Evolutionary conservation across 768 basidiomycete genomes (phyloP).

Genomic region (Xerocomellus chrysenteron): DNA sequence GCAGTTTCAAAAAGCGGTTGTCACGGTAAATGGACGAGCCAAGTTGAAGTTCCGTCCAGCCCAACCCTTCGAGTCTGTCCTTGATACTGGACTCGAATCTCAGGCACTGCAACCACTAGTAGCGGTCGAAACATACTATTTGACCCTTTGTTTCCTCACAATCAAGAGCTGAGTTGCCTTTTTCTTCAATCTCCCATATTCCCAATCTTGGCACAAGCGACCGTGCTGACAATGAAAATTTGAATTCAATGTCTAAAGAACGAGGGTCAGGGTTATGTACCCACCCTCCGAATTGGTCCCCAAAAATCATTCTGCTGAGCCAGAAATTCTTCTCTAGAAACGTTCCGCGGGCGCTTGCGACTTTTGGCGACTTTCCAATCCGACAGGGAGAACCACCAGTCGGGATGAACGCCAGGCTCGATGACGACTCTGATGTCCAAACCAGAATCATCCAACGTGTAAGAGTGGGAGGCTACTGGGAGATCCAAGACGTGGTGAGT

Average conservation of each 20-base stretch:
- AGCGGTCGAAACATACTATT: slow-evolving; percentile 1
- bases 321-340: neutral
- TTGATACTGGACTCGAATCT: slow-evolving; percentile 3
- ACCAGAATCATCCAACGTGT: neutral
- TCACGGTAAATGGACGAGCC: too few species aligned
- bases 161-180: neutral
- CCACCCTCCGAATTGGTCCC: neutral
- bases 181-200: neutral
- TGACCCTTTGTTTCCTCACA: slow-evolving; percentile 1
- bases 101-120: neutral
- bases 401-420: too few species aligned
- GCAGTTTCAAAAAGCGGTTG: neutral
- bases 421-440: neutral
- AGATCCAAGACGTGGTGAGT: neutral
- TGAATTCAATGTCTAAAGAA: neutral
- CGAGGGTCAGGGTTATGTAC: neutral
- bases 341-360: neutral
- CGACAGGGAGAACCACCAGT: neutral
- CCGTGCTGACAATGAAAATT: slow-evolving; percentile 7
- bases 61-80: neutral
- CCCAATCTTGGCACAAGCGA: neutral
- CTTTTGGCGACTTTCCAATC: neutral
- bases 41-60: neutral
- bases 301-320: neutral
- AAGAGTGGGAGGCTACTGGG: neutral